Conservation (phyloP, 208 protist genomes). For the Leishmania tarentolae region DNA sequence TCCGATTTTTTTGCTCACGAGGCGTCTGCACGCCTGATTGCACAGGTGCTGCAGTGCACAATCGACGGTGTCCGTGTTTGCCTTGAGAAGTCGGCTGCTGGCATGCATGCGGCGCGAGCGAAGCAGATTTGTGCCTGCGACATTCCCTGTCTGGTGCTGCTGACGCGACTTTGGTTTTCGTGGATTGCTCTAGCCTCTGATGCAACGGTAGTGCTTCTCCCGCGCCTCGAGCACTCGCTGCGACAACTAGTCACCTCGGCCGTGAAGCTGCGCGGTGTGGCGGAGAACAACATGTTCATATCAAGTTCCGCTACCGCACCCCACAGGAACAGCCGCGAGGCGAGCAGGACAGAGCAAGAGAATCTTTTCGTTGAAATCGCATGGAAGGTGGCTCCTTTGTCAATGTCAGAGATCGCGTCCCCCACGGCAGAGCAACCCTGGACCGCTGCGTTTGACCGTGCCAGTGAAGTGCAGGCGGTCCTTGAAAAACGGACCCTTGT, state of each 20-base stretch:
- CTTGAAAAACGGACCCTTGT: slow-evolving; percentile 16
- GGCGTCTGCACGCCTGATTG: slow-evolving; percentile 10
- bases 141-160: slow-evolving; percentile 23
- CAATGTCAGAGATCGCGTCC: slow-evolving; percentile 8
- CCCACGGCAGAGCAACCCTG: slow-evolving; percentile 6
- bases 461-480: slow-evolving; percentile 14
- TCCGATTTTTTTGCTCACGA: slow-evolving; percentile 4
- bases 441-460: slow-evolving; percentile 12
- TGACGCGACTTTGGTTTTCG: slow-evolving; percentile 26
- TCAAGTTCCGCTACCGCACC: background rate
- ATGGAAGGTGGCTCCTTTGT: slow-evolving; percentile 22
- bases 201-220: background rate
- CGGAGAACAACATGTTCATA: background rate
- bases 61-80: slow-evolving; percentile 16
- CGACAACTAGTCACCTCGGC: slow-evolving; percentile 11
- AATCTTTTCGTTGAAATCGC: slow-evolving; percentile 16
- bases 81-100: slow-evolving; percentile 4
- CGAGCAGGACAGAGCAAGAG: background rate
- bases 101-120: slow-evolving; percentile 26
- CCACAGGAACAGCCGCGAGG: background rate
- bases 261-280: slow-evolving; percentile 12
- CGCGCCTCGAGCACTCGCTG: slow-evolving; percentile 8
- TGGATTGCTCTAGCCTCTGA: slow-evolving; percentile 3
- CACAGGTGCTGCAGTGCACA: slow-evolving; percentile 14
- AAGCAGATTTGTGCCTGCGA: slow-evolving; percentile 19